Evolutionary conservation across 495 filamentous ascomycete genomes (phyloP), one percentile per base, ranked within the genome.

Genomic region (Podospora pseudocomata): DNA sequence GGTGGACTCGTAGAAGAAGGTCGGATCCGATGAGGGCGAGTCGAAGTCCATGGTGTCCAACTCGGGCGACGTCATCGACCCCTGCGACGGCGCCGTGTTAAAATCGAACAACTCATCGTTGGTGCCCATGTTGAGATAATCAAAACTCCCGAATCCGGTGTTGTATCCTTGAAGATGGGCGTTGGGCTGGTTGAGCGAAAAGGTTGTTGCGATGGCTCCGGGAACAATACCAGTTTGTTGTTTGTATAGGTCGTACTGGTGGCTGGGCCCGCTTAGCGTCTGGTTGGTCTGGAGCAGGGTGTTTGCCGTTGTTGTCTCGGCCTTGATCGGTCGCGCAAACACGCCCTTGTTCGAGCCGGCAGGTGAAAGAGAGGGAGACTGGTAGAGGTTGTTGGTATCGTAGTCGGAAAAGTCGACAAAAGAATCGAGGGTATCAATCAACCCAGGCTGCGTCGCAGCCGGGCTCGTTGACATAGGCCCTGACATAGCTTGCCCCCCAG

Each of bases 221-320:
- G 90, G 88, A 0, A 94, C 91, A 32, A 96, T 85, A 65, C 92
- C 92, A 3, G 94, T 95, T 79, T 97, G 93, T 74, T 99, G 94
- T 78, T 90, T 90, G 79, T 96, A 92, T 58, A 89, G 87, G 69
- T 93, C 90, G 80, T 99, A 99, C 74, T 94, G 90, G 81, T 97
- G 92, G 74, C 92, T 97, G 9, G 94, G 94, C 20, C 85, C 92
- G 57, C 88, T 86, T 72, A 92, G 87, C 16, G 80, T 78, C 74
- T 89, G 86, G 44, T 84, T 86, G 26, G 77, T 69, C 5, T 71
- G 71, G 49, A 81, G 75, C 15, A 79, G 74, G 65, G 80, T 44
- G 23, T 63, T 66, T 0, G 71, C 74, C 2, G 80, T 77, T 28
- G 79, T 78, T 23, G 75, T 73, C 61, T 79, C 77, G 63, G 71